Base-by-base conservation (phyloP, 768 basidiomycete species). In the Psilocybe cubensis region DNA sequence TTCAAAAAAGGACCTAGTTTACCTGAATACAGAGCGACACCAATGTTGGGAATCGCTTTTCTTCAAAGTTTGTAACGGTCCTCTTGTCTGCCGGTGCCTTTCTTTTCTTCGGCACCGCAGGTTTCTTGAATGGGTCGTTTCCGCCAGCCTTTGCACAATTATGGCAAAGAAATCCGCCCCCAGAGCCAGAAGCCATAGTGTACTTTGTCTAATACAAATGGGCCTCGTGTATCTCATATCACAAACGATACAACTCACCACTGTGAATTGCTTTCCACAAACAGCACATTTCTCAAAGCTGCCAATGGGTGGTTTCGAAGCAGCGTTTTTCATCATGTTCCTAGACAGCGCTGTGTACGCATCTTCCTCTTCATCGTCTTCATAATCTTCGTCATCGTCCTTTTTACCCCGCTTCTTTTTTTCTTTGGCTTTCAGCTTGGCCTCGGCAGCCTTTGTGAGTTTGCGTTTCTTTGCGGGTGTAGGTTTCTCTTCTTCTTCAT, bases 51-150 rank as follows among this genome's bases (percentile, higher is more conserved):
- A 94, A 80, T 3, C 83, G 79, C 50, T 76, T 83, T 62, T 89
- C 85, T 68, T 94, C 91, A 59, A 88, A 89, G 47, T 81, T 78
- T 3, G 84, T 76, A 1, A 95, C 74, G 24, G 78, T 86, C 17
- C 89, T 84, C 67, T 83, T 89, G 28, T 94, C 91, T 1, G 79
- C 77, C 0, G 83, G 80, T 0, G 79, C 72, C 62, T 84, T 88
- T 50, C 86, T 84, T 69, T 87, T 91, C 54, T 79, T 79, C 0
- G 84, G 82, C 25, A 73, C 73, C 6, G 80, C 73, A 17, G 87
- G 79, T 62, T 92, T 94, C 70, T 95, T 96, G 76, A 96, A 96
- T 0, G 93, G 93, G 64, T 95, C 91, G 1, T 77, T 75, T 5
- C 92, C 94, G 2, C 85, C 82, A 0, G 84, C 80, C 66, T 92